These are phyloP conservation scores for Penicillium mononematosum DNA, from an alignment of 495 filamentous ascomycete species.

Conservation along the genomic window DNA sequence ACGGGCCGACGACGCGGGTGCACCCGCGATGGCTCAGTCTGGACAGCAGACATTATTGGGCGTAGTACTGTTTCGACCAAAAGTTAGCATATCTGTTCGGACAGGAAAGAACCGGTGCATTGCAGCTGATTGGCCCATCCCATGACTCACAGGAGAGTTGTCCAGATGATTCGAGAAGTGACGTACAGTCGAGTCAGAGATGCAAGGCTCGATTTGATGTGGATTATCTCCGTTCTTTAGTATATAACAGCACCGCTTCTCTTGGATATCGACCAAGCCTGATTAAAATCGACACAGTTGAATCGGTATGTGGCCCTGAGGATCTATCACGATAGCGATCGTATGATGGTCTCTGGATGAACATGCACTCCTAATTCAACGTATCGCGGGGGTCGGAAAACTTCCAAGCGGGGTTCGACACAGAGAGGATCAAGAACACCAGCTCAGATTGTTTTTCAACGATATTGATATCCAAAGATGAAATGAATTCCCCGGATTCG, in stretches of 20 bases:
- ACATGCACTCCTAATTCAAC: constrained; percentile 2
- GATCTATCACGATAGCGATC: constrained; percentile 6
- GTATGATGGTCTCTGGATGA: constrained; percentile 3
- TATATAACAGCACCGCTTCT: constrained; percentile 8
- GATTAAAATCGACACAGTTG: background rate
- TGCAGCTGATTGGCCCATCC: constrained; percentile 20
- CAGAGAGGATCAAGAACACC: background rate
- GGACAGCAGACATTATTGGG: constrained; percentile 27
- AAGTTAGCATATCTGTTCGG: constrained; percentile 16
- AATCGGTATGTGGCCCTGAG: background rate
- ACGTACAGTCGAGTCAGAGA: constrained; percentile 26
- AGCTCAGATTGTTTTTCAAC: background rate
- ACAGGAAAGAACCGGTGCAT: constrained; percentile 8
- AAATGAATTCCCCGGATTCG: constrained; percentile 1
- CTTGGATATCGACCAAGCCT: constrained; percentile 1
- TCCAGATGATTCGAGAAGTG: constrained; percentile 23
- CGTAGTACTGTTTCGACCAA: constrained; percentile 13
- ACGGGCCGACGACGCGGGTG: constrained; percentile 39
- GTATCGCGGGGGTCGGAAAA: background rate
- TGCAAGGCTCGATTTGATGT: constrained; percentile 7
- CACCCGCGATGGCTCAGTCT: constrained; percentile 25
- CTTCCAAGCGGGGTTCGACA: background rate
- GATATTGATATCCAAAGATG: background rate
- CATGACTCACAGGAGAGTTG: constrained; percentile 25
- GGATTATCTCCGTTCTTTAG: background rate